These are phyloP conservation scores for Pulveroboletus sp. DNA, from an alignment of 1,284 basidiomycete species.

Conservation along the genomic window DNA sequence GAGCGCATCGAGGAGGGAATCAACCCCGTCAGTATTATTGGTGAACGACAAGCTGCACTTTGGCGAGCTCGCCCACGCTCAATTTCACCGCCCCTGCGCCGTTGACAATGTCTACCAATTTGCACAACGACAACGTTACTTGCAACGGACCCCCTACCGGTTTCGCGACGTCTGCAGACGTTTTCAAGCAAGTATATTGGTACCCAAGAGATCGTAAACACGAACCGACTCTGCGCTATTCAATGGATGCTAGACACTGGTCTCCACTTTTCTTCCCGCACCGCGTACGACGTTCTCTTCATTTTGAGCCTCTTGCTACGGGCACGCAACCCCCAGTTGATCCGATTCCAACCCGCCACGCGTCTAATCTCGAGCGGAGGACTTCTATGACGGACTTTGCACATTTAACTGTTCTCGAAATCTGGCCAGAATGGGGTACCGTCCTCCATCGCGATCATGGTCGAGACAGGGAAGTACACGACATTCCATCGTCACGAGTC, in stretches of 20 bases:
- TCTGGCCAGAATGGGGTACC: constrained; percentile 45
- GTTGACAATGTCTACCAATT: not conserved
- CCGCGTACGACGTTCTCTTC: constrained; percentile 12
- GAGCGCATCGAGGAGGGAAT: constrained; percentile 38
- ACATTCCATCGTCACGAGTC: not conserved
- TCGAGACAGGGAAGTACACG: constrained; percentile 67
- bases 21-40: not conserved
- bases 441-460: constrained; percentile 49
- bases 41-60: not conserved
- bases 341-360: not conserved
- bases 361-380: constrained; percentile 13
- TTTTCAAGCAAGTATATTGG: not conserved
- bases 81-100: not conserved
- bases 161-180: not conserved
- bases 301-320: constrained; percentile 9
- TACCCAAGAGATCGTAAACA: not conserved
- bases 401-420: constrained; percentile 34
- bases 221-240: not conserved
- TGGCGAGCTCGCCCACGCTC: constrained; percentile 4
- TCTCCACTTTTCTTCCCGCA: not conserved
- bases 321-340: constrained; percentile 12
- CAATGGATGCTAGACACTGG: not conserved
- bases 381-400: constrained; percentile 12
- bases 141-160: not conserved
- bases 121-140: not conserved